Evolutionary conservation across 2,329 filamentous ascomycete species (phyloP).

Genomic region (Fulvia fulva): DNA sequence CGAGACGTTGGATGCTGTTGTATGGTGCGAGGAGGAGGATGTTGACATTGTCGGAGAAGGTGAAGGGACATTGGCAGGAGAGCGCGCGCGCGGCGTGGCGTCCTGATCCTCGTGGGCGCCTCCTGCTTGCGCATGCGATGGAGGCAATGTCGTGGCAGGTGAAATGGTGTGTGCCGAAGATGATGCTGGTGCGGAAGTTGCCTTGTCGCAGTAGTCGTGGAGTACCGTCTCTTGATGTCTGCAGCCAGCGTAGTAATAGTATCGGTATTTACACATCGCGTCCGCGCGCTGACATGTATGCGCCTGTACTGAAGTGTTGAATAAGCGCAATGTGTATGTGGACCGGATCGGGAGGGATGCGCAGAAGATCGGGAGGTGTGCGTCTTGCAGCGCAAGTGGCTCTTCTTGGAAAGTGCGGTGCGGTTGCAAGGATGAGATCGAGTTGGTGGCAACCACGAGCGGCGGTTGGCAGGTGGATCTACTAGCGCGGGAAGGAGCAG

Average conservation of each 20-base stretch:
- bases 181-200: constrained; percentile 6
- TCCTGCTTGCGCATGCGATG: neutral
- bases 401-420: constrained; percentile 1
- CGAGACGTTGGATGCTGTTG: constrained; percentile 1
- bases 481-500: neutral
- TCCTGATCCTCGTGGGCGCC: neutral
- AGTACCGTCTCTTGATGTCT: constrained; percentile 29
- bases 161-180: neutral
- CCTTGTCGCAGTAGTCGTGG: constrained; percentile 25
- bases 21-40: neutral
- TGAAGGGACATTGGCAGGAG: neutral
- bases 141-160: constrained; percentile 5
- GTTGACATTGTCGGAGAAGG: neutral
- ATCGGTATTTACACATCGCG: constrained; percentile 32
- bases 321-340: neutral
- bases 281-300: constrained; percentile 7
- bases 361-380: neutral
- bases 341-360: neutral
- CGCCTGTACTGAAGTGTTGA: neutral
- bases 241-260: constrained; percentile 31
- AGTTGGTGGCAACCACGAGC: neutral
- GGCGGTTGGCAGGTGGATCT: neutral
- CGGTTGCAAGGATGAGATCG: neutral
- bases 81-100: constrained; percentile 43
- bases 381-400: neutral